phyloP scores from a whole-genome alignment of 2,329 filamentous ascomycete genomes.

The Colletotrichum melonis region DNA sequence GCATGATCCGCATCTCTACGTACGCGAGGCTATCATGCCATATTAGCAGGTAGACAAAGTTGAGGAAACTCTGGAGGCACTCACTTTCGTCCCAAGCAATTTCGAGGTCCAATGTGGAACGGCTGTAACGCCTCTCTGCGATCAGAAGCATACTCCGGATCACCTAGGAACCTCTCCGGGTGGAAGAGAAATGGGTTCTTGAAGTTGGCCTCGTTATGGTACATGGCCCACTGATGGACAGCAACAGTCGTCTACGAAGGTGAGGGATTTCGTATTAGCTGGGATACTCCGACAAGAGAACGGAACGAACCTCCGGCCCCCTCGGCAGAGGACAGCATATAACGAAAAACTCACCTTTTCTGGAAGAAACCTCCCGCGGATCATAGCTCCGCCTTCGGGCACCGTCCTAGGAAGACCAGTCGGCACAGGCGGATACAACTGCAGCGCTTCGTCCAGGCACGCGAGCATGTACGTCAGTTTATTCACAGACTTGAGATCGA shows the following conservation, averaged over 20 bases:
- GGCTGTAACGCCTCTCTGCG: slow-evolving; percentile 41
- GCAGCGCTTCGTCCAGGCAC: slow-evolving; percentile 53
- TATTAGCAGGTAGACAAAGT: background rate
- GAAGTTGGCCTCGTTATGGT: slow-evolving; percentile 48
- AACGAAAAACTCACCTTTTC: slow-evolving; percentile 42
- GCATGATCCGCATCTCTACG: slow-evolving; percentile 59
- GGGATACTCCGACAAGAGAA: background rate
- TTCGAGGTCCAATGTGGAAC: slow-evolving; percentile 44
- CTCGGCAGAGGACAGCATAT: background rate
- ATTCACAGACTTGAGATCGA: slow-evolving; percentile 46
- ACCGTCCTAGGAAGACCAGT: slow-evolving; percentile 42
- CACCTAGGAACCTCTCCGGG: slow-evolving; percentile 53
- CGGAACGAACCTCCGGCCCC: too few species aligned
- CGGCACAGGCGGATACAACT: slow-evolving; percentile 49
- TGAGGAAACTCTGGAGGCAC: slow-evolving; percentile 1
- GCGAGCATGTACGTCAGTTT: slow-evolving; percentile 52
- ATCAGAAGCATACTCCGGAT: slow-evolving; percentile 39
- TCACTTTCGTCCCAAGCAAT: slow-evolving; percentile 48
- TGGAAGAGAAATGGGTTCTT: slow-evolving; percentile 55
- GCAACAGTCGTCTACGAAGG: slow-evolving; percentile 46
- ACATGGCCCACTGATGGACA: slow-evolving; percentile 48
- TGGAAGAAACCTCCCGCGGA: slow-evolving; percentile 46
- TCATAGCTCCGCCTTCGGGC: slow-evolving; percentile 45
- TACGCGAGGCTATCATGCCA: slow-evolving; percentile 50
- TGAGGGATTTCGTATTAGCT: background rate